Conservation (phyloP, 164 flowering plant genomes). For the Akebia trifoliata region DNA sequence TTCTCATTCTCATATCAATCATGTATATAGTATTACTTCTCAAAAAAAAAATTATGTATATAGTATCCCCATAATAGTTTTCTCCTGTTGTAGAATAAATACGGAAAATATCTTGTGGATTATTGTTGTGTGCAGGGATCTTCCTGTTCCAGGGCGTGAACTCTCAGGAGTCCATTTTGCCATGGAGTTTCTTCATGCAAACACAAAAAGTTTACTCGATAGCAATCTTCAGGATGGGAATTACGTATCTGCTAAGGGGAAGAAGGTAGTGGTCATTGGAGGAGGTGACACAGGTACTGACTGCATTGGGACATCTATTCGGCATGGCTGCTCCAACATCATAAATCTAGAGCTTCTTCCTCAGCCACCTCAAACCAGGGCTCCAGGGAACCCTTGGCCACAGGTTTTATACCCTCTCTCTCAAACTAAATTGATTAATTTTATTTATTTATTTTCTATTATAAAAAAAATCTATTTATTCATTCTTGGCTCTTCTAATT, state of each 20-base stretch:
- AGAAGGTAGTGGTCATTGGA: conserved; percentile 96
- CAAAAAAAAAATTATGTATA: no score
- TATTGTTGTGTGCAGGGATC: conserved; percentile 57
- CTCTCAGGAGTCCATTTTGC: conserved; percentile 86
- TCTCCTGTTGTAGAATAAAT: neutral
- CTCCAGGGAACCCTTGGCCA: conserved; percentile 99
- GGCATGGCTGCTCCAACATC: conserved; percentile 82
- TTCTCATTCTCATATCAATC: no score
- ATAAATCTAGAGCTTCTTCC: conserved; percentile 92
- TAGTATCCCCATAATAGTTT: no score
- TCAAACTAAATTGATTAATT: neutral
- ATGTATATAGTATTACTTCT: no score
- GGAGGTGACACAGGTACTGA: conserved; percentile 99
- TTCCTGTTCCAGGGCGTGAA: conserved; percentile 91
- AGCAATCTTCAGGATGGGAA: conserved; percentile 83
- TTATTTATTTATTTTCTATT: neutral
- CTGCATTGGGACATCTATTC: conserved; percentile 91
- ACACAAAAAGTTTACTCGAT: conserved; percentile 95
- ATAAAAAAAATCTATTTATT: no score
- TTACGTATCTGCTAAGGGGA: conserved; percentile 90
- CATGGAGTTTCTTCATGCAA: conserved; percentile 96
- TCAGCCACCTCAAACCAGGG: conserved; percentile 72
- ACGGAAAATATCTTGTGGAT: neutral
- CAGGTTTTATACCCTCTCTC: conserved; percentile 46
- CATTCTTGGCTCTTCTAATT: neutral